Base-by-base conservation (phyloP, 192 early-diverging fungal species). In the Thamnidium elegans region DNA sequence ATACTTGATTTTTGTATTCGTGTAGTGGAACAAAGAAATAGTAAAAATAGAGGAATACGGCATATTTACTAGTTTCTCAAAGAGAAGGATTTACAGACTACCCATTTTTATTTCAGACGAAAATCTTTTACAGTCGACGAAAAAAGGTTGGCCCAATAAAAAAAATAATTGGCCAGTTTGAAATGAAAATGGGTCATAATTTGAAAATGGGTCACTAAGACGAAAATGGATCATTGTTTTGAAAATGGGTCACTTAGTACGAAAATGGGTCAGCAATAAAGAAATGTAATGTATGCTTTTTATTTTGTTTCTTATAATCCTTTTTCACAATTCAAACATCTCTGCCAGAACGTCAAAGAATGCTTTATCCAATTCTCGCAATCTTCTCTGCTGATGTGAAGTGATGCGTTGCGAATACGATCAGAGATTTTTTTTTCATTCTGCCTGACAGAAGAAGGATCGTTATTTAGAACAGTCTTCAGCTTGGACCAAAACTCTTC, bases 401-500 rank as follows among this genome's bases (percentile, higher is more conserved):
- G 15, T 5, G 50, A 50, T 47, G 55, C 48, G 31, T 58, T 52
- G 54, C 53, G 42, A 36, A 58, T 66, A 66, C 55, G 53, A 32
- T 58, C 53, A 34, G 47, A n/a, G 6, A 21, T n/a, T n/a, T n/a
- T n/a, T 66, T 31, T 39, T 34, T 8, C 32, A 4, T 58, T 66
- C 44, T 54, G 44, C 45, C 65, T 63, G 47, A 52, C 50, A n/a
- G n/a, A n/a, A 21, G 31, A 50, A 52, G 58, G 58, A 60, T 60
- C 58, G 44, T 60, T 46, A 45, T 46, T 52, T 52, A 66, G 34
- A 36, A 36, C 65, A 58, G 43, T 44, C 51, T 67, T 67, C 7
- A 73, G 36, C 54, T 73, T 67, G 42, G 71, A 42, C 65, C 71
- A 73, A 61, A 64, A 67, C 31, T 73, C 71, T 30, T 73, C 65